Percentiles rank a stretch among this genome's conserved stretches.
phyloP scores from a whole-genome alignment of 148 eudicot species.

The Cornus florida region DNA sequence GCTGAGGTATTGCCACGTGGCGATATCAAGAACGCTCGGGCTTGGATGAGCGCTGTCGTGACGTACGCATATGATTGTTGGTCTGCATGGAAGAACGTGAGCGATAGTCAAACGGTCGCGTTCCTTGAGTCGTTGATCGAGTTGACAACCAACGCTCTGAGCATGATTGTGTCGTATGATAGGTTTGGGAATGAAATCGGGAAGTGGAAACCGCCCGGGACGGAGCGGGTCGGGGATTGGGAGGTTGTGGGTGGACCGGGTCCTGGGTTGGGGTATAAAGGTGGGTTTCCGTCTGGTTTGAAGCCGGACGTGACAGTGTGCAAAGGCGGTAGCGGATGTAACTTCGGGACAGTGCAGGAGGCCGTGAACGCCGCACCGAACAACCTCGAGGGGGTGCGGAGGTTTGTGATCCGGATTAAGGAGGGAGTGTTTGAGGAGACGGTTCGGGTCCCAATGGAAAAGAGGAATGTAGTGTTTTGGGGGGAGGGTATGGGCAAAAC shows the following conservation, averaged over 20 bases:
- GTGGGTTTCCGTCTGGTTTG: constrained; percentile 31
- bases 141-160: constrained; percentile 58
- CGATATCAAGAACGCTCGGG: constrained; percentile 55
- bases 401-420: constrained; percentile 61
- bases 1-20: constrained; percentile 31
- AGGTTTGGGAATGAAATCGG: constrained; percentile 35
- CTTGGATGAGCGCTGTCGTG: constrained; percentile 64
- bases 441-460: constrained; percentile 65
- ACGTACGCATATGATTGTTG: constrained; percentile 76
- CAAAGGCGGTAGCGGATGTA: constrained; percentile 34
- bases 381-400: constrained; percentile 22
- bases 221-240: constrained; percentile 88
- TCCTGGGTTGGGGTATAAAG: constrained; percentile 11
- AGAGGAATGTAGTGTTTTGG: constrained; percentile 72
- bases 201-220: constrained; percentile 57
- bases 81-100: constrained; percentile 72
- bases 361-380: constrained; percentile 72
- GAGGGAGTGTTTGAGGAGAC: constrained; percentile 77
- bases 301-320: constrained; percentile 64
- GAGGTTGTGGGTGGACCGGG: constrained; percentile 28
- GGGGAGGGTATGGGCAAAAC: constrained; percentile 91
- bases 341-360: constrained; percentile 50
- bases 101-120: constrained; percentile 57
- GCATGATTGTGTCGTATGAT: constrained; percentile 54
- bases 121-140: constrained; percentile 41